Conservation (phyloP, 1,284 basidiomycete species). For the Xerocomus amazonicus region DNA sequence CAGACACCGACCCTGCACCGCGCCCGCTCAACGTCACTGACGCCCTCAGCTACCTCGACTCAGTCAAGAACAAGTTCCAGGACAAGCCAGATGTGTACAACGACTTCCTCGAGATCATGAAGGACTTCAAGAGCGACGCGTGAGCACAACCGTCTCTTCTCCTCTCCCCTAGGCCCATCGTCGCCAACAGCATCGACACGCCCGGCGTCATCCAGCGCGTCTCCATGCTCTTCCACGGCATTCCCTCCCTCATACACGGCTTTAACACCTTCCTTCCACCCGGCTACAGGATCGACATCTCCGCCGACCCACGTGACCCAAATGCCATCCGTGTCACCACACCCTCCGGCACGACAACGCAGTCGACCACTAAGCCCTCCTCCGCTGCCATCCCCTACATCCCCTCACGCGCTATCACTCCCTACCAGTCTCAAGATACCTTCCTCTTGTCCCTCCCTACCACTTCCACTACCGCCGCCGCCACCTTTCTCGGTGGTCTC, state of each 20-base stretch:
- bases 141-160: conserved; percentile 40
- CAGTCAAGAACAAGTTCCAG: conserved; percentile 91
- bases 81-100: conserved; percentile 97
- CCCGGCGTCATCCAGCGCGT: conserved; percentile 98
- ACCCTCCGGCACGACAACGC: conserved; percentile 79
- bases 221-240: conserved; percentile 91
- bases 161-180: not conserved
- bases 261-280: conserved; percentile 99
- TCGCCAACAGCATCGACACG: conserved; percentile 83
- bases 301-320: conserved; percentile 68
- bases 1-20: conserved; percentile 23
- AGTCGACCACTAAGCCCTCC: conserved; percentile 42
- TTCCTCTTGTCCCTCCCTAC: conserved; percentile 39
- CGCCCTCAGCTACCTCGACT: conserved; percentile 95
- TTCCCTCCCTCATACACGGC: conserved; percentile 92
- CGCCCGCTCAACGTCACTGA: conserved; percentile 80
- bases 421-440: conserved; percentile 40
- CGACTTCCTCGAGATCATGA: conserved; percentile 98
- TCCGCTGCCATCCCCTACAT: conserved; percentile 17
- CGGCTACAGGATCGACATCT: conserved; percentile 95
- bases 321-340: conserved; percentile 94
- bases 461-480: conserved; percentile 47
- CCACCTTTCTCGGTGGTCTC: conserved; percentile 57
- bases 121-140: conserved; percentile 96
- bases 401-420: conserved; percentile 42